phyloP scores from a whole-genome alignment of 1,139 yeast species.

The Suhomyces coccinellae region DNA sequence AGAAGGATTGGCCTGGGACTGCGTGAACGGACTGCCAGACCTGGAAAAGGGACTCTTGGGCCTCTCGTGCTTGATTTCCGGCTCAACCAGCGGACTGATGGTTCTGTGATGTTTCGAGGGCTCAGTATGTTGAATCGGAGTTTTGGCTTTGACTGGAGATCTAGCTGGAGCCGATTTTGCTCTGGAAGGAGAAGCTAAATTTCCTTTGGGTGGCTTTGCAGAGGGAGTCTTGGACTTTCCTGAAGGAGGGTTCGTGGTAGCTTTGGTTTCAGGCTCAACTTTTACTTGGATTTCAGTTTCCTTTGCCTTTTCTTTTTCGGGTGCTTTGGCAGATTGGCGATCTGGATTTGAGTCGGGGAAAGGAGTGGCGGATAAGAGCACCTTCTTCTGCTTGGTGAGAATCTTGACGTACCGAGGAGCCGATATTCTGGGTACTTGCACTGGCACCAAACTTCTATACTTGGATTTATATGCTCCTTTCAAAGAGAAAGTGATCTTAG shows the following conservation, averaged over 20 bases:
- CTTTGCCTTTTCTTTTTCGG: constrained; percentile 1
- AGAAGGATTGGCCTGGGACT: constrained; percentile 13
- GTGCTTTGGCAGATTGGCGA: background rate
- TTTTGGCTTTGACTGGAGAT: constrained; percentile 1
- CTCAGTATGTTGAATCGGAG: background rate
- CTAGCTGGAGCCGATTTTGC: background rate
- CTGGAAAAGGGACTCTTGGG: constrained; percentile 19
- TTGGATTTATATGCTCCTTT: constrained; percentile 12
- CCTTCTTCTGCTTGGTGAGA: constrained; percentile 23
- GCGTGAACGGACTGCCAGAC: constrained; percentile 27
- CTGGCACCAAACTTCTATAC: constrained; percentile 6
- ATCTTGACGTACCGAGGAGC: constrained; percentile 31
- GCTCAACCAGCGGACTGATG: constrained; percentile 20
- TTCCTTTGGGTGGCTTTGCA: background rate
- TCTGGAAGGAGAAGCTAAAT: constrained; percentile 1
- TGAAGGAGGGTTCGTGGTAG: background rate
- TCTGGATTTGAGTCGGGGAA: constrained; percentile 10
- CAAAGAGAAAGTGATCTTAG: constrained; percentile 13
- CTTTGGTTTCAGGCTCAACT: background rate
- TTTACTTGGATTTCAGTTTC: constrained; percentile 1
- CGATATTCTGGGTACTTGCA: background rate
- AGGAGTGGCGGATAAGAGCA: constrained; percentile 22
- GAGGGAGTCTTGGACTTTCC: background rate
- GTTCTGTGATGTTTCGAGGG: constrained; percentile 1
- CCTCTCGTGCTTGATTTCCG: constrained; percentile 14